Conservation (phyloP, 306 rosid species). For the Cicer cuneatum region DNA sequence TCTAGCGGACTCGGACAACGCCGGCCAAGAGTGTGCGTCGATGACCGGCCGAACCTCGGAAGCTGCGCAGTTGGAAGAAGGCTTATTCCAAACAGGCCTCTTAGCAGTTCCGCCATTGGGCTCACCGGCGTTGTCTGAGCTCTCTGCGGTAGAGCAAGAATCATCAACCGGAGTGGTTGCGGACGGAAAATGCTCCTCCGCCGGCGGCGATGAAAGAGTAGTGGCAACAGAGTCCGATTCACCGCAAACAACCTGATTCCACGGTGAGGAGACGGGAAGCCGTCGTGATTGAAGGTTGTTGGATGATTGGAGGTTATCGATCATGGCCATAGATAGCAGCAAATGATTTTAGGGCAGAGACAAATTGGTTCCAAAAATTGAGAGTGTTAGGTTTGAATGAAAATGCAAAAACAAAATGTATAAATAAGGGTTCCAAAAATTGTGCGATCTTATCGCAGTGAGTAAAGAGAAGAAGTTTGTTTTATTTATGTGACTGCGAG, state of each 20-base stretch:
- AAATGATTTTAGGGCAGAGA: conserved; percentile 46
- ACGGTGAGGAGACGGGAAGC: conserved; percentile 48
- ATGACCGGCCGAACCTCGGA: conserved; percentile 67
- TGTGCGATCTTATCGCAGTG: too few species aligned
- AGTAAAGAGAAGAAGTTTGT: too few species aligned
- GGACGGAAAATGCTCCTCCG: conserved; percentile 46
- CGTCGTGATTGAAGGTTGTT: conserved; percentile 58
- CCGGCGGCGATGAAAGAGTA: conserved; percentile 45
- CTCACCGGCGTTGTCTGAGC: conserved; percentile 48
- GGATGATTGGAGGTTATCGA: conserved; percentile 49
- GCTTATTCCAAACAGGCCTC: conserved; percentile 81
- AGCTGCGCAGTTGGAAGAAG: conserved; percentile 59
- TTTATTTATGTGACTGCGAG: too few species aligned
- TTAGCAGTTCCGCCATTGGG: conserved; percentile 51
- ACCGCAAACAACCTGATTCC: conserved; percentile 66
- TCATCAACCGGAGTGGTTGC: conserved; percentile 42
- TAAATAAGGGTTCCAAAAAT: too few species aligned
- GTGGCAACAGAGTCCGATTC: conserved; percentile 60
- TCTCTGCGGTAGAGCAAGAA: conserved; percentile 49
- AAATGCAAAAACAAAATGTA: too few species aligned
- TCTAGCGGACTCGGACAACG: conserved; percentile 66
- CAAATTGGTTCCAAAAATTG: too few species aligned
- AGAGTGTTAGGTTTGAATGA: too few species aligned
- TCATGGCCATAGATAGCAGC: conserved; percentile 49
- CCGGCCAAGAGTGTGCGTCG: conserved; percentile 77